Percentiles rank a stretch among this genome's conserved stretches.
Conservation (phyloP, 2,329 filamentous ascomycete species). For the Venturia oleaginea region DNA sequence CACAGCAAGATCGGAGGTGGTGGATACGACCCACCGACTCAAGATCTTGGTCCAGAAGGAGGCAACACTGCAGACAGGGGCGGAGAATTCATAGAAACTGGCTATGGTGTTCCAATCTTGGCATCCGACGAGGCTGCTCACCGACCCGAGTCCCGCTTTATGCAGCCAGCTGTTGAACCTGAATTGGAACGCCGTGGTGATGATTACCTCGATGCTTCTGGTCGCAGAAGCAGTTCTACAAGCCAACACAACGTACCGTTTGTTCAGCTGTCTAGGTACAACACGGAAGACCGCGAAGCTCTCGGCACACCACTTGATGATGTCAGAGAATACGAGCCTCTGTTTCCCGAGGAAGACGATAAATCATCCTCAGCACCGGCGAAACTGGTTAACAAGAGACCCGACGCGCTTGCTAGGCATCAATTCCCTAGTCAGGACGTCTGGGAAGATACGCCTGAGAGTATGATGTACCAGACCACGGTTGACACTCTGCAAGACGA, state of each 20-base stretch:
- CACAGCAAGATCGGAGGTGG: slow-evolving; percentile 36
- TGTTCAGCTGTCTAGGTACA: slow-evolving; percentile 33
- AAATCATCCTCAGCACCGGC: neutral
- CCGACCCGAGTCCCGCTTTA: slow-evolving; percentile 55
- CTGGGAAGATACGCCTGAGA: slow-evolving; percentile 93
- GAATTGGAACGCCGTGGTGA: slow-evolving; percentile 47
- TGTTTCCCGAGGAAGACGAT: slow-evolving; percentile 73
- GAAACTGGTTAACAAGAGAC: slow-evolving; percentile 35
- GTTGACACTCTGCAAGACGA: slow-evolving; percentile 71
- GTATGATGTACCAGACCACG: slow-evolving; percentile 65
- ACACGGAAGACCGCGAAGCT: slow-evolving; percentile 47
- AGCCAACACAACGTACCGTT: slow-evolving; percentile 11
- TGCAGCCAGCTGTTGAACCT: slow-evolving; percentile 77
- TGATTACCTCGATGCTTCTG: slow-evolving; percentile 23
- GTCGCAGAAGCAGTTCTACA: neutral
- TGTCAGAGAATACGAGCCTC: slow-evolving; percentile 87
- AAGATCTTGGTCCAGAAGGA: slow-evolving; percentile 40
- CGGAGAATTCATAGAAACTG: slow-evolving; percentile 48
- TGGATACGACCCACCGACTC: slow-evolving; percentile 43
- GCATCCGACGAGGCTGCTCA: slow-evolving; percentile 81
- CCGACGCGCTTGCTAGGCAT: slow-evolving; percentile 36
- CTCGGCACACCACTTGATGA: slow-evolving; percentile 69
- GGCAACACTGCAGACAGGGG: slow-evolving; percentile 38
- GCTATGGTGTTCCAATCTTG: slow-evolving; percentile 60
- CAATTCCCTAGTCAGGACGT: slow-evolving; percentile 92